Base-by-base conservation (phyloP, 2,329 filamentous ascomycete species). In the Paramyrothecium sp. region DNA sequence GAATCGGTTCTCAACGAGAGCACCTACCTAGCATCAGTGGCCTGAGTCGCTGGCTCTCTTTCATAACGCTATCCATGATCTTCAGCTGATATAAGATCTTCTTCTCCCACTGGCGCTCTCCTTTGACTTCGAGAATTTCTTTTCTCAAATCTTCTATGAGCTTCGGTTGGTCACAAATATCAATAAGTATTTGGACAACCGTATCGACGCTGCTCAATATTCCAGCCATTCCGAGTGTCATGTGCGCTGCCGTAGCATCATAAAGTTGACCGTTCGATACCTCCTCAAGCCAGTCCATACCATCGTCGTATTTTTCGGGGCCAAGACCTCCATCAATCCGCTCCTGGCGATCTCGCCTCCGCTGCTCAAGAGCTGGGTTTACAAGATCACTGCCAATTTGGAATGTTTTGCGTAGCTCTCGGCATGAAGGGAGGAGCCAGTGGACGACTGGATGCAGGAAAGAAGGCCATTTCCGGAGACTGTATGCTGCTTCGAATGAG, bases 1-100 rank as follows among this genome's bases (percentile, higher is more conserved):
- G n/a, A n/a, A n/a, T n/a, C n/a, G n/a, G n/a, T n/a, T n/a, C n/a
- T n/a, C n/a, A n/a, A n/a, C n/a, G n/a, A n/a, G n/a, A n/a, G n/a
- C n/a, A n/a, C n/a, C n/a, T n/a, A n/a, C n/a, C n/a, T n/a, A n/a
- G n/a, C n/a, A n/a, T n/a, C n/a, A n/a, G n/a, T n/a, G 75, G 72
- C 58, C 75, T 76, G 3, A 78, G 44, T 1, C 81, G 75, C 69
- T 81, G 78, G 23, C 75, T 78, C 63, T 84, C 81, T 46, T 81
- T 79, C 33, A 84, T 75, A 3, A 77, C 75, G 48, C 78, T 81
- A 64, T 83, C 81, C 34, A 79, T 71, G 0, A 77, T 72, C 61
- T 79, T 73, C 52, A 83, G 69, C 13, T 73, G 68, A 16, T 4
- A 44, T 7, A 44, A 16, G 13, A 4, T 30, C 5, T 19, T 44